Evolutionary conservation across 2,329 filamentous ascomycete genomes (phyloP), one percentile per base, ranked within the genome.

Genomic region (Lanzia echinophila): DNA sequence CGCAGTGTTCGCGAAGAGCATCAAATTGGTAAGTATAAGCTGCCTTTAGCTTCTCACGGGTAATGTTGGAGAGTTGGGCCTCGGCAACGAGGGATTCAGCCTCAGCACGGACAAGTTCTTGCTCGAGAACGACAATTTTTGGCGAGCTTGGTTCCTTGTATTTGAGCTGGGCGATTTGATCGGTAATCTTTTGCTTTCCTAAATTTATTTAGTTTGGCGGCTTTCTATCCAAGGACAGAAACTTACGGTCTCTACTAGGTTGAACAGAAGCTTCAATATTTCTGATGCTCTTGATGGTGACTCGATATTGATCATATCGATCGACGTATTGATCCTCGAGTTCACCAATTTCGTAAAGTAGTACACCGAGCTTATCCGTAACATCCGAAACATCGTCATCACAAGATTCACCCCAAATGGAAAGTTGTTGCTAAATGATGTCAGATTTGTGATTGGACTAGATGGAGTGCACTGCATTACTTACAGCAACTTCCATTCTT

Each of bases 131-230:
- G 55, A 96, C 90, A 64, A 99, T 96, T 75, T 90, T 94, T 60
- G 92, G 91, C 34, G 91, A 96, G 77, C 95, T 96, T 63, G 94
- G 94, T 73, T 99, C 94, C 78, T 99, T 99, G 83, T 97, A 99
- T 75, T 99, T 99, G 66, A 99, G 82, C 72, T 97, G 92, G 48
- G 94, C 92, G 65, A 99, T 99, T 70, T 97, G 90, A 70, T 99
- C 94, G 66, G 90, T 96, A 68, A 99, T 97, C 76, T 97, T 99
- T 73, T 97, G 92, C 78, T 99, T 99, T 73, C 90, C 89, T 95
- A 63, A 53, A 32, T 28, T 52, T 31, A 8, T 22, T 22, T 43
- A 20, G 6, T 22, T 24, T 22, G 17, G 3, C 13, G 4, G 3
- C 17, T 12, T 43, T 13, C 41, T 22, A 43, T 43, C 11, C 3